A percentile compares a stretch with the other conserved stretches of the same genome.
These are phyloP conservation scores for Gonium pectorale DNA, from an alignment of 139 green algal genomes.

Conservation along the genomic window DNA sequence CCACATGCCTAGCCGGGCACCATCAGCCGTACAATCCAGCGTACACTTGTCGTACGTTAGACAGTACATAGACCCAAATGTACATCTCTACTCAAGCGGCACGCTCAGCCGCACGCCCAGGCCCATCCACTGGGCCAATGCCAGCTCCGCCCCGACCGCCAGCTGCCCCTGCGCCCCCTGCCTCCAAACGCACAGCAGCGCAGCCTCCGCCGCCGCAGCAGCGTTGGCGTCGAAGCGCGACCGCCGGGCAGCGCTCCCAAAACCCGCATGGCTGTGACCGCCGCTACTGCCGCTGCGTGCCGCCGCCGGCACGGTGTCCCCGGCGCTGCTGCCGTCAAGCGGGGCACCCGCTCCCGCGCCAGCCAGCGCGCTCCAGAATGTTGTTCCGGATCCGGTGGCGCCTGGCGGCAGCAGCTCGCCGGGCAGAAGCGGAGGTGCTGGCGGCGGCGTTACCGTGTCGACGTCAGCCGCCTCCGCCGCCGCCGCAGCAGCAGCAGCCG, in stretches of 20 bases:
- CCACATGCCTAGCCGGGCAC: no score
- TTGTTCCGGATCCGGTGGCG: no score
- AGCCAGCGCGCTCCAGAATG: no score
- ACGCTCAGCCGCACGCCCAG: background rate
- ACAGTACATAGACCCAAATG: no score
- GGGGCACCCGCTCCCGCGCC: no score
- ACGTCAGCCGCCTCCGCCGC: background rate
- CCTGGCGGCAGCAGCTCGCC: background rate
- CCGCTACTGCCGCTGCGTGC: background rate
- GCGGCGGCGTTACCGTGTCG: background rate
- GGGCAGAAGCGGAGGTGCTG: background rate
- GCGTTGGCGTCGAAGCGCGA: conserved; percentile 30
- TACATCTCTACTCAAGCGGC: no score
- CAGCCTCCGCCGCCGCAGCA: conserved; percentile 3
- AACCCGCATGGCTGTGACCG: no score
- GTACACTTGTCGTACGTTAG: no score
- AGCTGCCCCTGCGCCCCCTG: background rate
- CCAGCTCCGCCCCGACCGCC: conserved; percentile 58
- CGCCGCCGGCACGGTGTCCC: background rate
- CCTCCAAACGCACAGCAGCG: conserved; percentile 15
- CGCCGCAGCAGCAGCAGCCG: background rate
- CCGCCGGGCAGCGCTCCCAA: background rate
- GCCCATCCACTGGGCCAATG: conserved; percentile 66
- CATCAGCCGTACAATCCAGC: no score
- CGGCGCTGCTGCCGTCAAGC: no score